phyloP scores from a whole-genome alignment of 164 flowering plant genomes.

The Dillenia suffruticosa region DNA sequence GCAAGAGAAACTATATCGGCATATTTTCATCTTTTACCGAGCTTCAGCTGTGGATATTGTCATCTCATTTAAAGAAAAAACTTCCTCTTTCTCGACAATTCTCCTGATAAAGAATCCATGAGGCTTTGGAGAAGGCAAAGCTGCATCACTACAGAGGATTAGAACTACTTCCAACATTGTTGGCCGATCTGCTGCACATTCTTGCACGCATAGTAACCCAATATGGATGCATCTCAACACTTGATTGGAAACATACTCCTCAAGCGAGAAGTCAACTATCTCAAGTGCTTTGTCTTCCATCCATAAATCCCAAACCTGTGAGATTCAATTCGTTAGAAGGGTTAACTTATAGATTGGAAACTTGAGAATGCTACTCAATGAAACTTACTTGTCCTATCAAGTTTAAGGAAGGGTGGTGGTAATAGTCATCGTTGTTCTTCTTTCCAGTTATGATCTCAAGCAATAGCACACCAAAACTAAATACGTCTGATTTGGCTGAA shows the following conservation, averaged over 20 bases:
- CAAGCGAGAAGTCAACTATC: not conserved
- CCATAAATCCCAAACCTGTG: too few species aligned
- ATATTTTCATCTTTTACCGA: too few species aligned
- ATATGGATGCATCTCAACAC: conserved; percentile 10
- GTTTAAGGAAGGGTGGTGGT: not conserved
- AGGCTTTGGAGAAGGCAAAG: conserved; percentile 6
- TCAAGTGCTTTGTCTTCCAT: not conserved
- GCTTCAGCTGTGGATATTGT: too few species aligned
- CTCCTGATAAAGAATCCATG: too few species aligned
- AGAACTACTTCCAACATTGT: conserved; percentile 10
- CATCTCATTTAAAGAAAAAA: too few species aligned
- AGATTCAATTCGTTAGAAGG: too few species aligned
- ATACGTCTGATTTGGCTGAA: conserved; percentile 19
- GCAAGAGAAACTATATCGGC: too few species aligned
- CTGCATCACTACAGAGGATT: not conserved
- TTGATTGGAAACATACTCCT: not conserved
- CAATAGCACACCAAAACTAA: conserved; percentile 26
- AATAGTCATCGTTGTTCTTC: conserved; percentile 1
- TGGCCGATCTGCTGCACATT: conserved; percentile 5
- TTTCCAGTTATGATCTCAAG: conserved; percentile 23
- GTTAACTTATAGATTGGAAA: too few species aligned
- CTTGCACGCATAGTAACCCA: conserved; percentile 15
- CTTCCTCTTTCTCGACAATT: too few species aligned
- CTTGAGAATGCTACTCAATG: conserved; percentile 5
- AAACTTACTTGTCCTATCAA: conserved; percentile 14